These are phyloP conservation scores for Lactarius deliciosus DNA, from an alignment of 768 basidiomycete genomes.

Conservation along the genomic window DNA sequence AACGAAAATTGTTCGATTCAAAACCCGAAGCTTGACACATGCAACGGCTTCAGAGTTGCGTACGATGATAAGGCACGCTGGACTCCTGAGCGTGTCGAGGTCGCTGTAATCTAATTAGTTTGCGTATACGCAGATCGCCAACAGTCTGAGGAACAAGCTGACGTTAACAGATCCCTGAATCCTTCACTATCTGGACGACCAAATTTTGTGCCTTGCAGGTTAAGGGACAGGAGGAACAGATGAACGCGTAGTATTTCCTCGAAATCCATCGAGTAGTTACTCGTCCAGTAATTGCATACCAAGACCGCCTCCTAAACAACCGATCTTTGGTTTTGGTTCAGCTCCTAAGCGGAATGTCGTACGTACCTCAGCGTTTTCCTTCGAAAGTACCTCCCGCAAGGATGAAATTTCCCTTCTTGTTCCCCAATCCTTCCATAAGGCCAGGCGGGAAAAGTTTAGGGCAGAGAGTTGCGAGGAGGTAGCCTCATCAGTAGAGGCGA, in stretches of 20 bases:
- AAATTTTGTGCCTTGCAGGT: background rate
- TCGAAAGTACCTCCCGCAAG: background rate
- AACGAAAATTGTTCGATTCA: background rate
- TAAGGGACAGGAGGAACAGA: background rate
- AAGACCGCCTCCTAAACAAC: background rate
- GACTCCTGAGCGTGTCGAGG: background rate
- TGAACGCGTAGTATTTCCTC: background rate
- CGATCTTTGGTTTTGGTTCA: background rate
- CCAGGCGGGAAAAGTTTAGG: background rate
- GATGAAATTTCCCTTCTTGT: background rate
- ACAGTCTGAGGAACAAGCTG: background rate
- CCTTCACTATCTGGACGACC: background rate
- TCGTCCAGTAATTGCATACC: background rate
- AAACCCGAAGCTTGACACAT: background rate
- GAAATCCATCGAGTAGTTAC: background rate
- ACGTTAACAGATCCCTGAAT: background rate
- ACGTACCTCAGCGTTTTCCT: background rate
- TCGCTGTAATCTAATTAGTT: background rate
- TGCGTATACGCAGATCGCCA: background rate
- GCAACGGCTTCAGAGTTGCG: background rate
- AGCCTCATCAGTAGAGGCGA: background rate
- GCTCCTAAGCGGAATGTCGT: background rate
- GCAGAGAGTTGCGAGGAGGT: background rate
- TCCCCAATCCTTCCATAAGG: background rate
- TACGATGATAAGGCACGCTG: background rate